A percentile compares a stretch with the other conserved stretches of the same genome.
phyloP scores from a whole-genome alignment of 2,329 filamentous ascomycete species.

The Passalora sequoiae region DNA sequence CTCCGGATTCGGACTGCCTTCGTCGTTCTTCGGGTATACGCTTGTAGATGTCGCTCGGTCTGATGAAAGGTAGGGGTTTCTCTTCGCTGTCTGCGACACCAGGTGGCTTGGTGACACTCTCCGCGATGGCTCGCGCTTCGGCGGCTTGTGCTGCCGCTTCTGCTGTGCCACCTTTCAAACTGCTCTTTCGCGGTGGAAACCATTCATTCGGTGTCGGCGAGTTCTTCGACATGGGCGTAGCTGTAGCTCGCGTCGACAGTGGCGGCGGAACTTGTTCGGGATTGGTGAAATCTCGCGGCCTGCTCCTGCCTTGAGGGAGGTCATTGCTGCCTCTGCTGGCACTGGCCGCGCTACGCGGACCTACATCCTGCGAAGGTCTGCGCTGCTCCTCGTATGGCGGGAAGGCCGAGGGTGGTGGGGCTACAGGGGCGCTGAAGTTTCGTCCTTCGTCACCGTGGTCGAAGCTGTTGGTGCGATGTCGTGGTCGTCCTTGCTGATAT shows the following conservation, averaged over 20 bases:
- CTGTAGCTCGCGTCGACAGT: conserved; percentile 25
- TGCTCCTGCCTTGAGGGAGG: conserved; percentile 14
- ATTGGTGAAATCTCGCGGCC: conserved; percentile 46
- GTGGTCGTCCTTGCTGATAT: conserved; percentile 31
- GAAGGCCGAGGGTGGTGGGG: conserved; percentile 11
- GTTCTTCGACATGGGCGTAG: conserved; percentile 33
- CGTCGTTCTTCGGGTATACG: conserved; percentile 63
- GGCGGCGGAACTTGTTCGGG: conserved; percentile 48
- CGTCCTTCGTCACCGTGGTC: conserved; percentile 51
- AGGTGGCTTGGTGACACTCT: conserved; percentile 18
- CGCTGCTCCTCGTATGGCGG: conserved; percentile 14
- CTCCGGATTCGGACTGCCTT: conserved; percentile 46
- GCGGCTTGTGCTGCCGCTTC: conserved; percentile 14
- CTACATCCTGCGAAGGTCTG: conserved; percentile 1
- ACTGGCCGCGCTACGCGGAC: conserved; percentile 10
- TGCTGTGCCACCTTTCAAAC: conserved; percentile 47
- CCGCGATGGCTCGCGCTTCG: conserved; percentile 17
- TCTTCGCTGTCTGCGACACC: conserved; percentile 31
- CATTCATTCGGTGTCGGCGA: conserved; percentile 36
- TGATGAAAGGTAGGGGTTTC: conserved; percentile 59
- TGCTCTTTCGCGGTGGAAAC: conserved; percentile 60
- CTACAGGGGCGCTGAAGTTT: conserved; percentile 38
- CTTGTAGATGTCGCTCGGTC: conserved; percentile 73
- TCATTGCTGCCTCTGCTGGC: conserved; percentile 14
- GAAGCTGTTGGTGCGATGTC: conserved; percentile 43